phyloP scores from a whole-genome alignment of 2,329 filamentous ascomycete species.

The Aureobasidium sp. region DNA sequence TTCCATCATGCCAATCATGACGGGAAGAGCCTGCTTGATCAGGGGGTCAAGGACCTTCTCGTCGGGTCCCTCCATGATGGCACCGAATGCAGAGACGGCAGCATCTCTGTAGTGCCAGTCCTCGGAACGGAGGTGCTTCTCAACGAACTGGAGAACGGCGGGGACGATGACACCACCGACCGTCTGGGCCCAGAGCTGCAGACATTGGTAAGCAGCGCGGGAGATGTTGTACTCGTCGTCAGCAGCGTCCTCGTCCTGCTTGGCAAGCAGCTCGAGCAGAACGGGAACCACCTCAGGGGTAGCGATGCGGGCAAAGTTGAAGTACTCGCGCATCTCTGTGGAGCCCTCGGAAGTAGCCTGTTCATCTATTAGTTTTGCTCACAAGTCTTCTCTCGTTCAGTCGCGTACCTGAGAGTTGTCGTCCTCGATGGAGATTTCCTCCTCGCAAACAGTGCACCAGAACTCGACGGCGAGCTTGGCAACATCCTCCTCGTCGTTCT shows the following conservation, averaged over 20 bases:
- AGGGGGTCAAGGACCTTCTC: slow-evolving; percentile 86
- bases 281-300: slow-evolving; percentile 92
- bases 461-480: slow-evolving; percentile 97
- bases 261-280: slow-evolving; percentile 76
- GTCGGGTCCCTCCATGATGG: slow-evolving; percentile 97
- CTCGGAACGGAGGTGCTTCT: slow-evolving; percentile 77
- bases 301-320: slow-evolving; percentile 90
- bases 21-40: slow-evolving; percentile 87
- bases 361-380: background rate
- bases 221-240: slow-evolving; percentile 98
- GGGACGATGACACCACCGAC: slow-evolving; percentile 76
- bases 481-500: slow-evolving; percentile 93
- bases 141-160: slow-evolving; percentile 83
- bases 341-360: slow-evolving; percentile 56
- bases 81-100: slow-evolving; percentile 92
- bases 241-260: slow-evolving; percentile 93
- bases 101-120: slow-evolving; percentile 96
- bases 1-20: slow-evolving; percentile 87
- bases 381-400: background rate
- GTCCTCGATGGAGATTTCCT: slow-evolving; percentile 96
- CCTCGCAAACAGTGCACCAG: slow-evolving; percentile 99
- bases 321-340: slow-evolving; percentile 81
- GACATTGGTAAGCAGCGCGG: slow-evolving; percentile 88
- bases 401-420: slow-evolving; percentile 70
- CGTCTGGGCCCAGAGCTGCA: slow-evolving; percentile 90